Conservation (phyloP, 306 rosid species). For the Hippophae rhamnoides region DNA sequence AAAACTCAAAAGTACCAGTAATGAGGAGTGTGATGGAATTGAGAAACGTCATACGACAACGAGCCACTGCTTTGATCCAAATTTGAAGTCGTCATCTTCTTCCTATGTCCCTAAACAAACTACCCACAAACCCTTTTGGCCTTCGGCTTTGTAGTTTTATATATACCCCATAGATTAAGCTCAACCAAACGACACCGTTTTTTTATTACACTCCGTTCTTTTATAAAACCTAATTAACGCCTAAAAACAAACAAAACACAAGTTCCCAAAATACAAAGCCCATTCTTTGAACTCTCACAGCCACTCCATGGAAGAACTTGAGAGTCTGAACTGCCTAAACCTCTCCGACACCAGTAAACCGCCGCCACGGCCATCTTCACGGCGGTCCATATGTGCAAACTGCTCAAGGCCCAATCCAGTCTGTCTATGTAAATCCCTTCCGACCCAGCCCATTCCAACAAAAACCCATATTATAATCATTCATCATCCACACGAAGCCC, state of each 20-base stretch:
- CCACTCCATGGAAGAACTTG: not conserved
- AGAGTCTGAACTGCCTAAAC: constrained; percentile 5
- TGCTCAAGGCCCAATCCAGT: constrained; percentile 69
- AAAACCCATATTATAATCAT: constrained; percentile 48
- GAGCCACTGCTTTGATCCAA: constrained; percentile 21
- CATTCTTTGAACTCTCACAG: not conserved
- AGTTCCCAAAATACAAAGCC: too few relatives aligned
- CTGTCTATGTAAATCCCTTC: constrained; percentile 76
- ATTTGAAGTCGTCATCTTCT: constrained; percentile 30
- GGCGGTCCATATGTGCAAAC: constrained; percentile 39
- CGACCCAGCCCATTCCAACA: constrained; percentile 50
- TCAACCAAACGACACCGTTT: too few relatives aligned
- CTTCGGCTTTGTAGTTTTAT: too few relatives aligned
- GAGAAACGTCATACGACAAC: constrained; percentile 25
- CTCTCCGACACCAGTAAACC: constrained; percentile 14
- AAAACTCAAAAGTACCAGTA: constrained; percentile 34
- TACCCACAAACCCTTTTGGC: too few relatives aligned
- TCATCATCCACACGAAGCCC: constrained; percentile 88
- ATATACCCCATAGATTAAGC: too few relatives aligned
- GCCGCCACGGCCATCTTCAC: constrained; percentile 4
- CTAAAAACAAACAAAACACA: too few relatives aligned
- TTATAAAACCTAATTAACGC: too few relatives aligned
- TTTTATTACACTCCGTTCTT: too few relatives aligned
- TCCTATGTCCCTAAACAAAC: not conserved
- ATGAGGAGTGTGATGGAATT: constrained; percentile 51